A percentile compares a stretch with the other conserved stretches of the same genome.
phyloP scores from a whole-genome alignment of 2,329 filamentous ascomycete species.

The Amauroascus verrucosus region DNA sequence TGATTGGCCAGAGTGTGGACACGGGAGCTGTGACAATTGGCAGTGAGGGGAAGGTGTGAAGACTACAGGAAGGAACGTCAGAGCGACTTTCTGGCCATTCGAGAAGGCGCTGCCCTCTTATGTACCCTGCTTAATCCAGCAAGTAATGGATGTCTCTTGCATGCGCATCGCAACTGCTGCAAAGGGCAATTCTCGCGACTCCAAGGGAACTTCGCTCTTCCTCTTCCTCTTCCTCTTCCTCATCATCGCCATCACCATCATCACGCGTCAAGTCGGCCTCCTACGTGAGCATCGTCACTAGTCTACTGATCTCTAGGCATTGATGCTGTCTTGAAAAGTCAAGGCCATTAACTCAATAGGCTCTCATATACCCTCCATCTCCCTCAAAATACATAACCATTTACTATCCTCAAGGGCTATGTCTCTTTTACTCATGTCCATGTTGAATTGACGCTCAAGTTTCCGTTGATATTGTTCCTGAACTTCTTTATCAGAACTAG shows the following conservation, averaged over 20 bases:
- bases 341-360: not conserved
- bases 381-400: not conserved
- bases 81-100: not conserved
- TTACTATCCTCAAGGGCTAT: not conserved
- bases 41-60: conserved; percentile 4
- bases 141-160: too few species aligned
- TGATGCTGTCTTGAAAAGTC: not conserved
- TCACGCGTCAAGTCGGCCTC: too few species aligned
- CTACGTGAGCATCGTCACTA: not conserved
- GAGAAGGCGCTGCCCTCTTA: not conserved
- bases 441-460: not conserved
- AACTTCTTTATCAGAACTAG: not conserved
- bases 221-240: too few species aligned
- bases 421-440: not conserved
- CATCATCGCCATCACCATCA: too few species aligned
- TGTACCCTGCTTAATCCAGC: not conserved
- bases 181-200: too few species aligned
- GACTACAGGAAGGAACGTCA: not conserved
- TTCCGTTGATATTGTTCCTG: not conserved
- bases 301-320: not conserved
- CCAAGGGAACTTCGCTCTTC: too few species aligned
- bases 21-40: conserved; percentile 8
- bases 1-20: conserved; percentile 6
- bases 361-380: not conserved
- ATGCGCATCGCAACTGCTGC: too few species aligned